Evolutionary conservation across 805 yeast species (phyloP).

Genomic region (Ogataea paradorogensis): DNA sequence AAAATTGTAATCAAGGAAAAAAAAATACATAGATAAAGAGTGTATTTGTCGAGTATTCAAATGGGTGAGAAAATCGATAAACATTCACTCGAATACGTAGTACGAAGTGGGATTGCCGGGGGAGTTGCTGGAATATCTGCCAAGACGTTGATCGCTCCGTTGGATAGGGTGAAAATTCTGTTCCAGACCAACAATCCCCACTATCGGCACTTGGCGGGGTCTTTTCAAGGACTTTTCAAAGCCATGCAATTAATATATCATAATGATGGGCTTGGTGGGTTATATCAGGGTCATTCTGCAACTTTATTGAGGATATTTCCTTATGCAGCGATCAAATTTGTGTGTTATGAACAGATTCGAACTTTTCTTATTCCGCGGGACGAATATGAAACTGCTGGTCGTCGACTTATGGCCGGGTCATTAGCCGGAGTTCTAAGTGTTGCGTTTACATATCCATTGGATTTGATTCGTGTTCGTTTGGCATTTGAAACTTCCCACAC

Average conservation of each 20-base stretch:
- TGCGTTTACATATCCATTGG: slow-evolving; percentile 87
- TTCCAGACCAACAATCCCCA: slow-evolving; percentile 95
- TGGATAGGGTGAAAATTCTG: slow-evolving; percentile 90
- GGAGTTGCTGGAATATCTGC: slow-evolving; percentile 97
- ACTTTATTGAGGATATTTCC: slow-evolving; percentile 90
- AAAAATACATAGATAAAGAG: neutral
- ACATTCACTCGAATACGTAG: slow-evolving; percentile 70
- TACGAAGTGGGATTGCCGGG: slow-evolving; percentile 88
- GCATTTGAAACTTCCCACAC: slow-evolving; percentile 73
- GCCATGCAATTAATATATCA: slow-evolving; percentile 69
- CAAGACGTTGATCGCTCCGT: slow-evolving; percentile 90
- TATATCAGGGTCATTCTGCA: slow-evolving; percentile 94
- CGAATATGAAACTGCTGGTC: slow-evolving; percentile 69
- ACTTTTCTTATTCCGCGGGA: slow-evolving; percentile 72
- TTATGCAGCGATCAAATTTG: slow-evolving; percentile 95
- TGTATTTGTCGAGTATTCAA: neutral
- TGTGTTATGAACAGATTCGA: slow-evolving; percentile 91
- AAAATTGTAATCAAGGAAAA: slow-evolving; percentile 1
- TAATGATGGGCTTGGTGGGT: slow-evolving; percentile 73
- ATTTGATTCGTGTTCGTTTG: slow-evolving; percentile 82
- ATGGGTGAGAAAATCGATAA: slow-evolving; percentile 46
- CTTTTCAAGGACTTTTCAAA: slow-evolving; percentile 66
- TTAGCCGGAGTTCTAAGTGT: slow-evolving; percentile 87
- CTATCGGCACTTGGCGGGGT: slow-evolving; percentile 75
- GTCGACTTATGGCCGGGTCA: slow-evolving; percentile 86